These are phyloP conservation scores for Magnaporthales sp. DNA, from an alignment of 2,329 filamentous ascomycete genomes.

Conservation along the genomic window DNA sequence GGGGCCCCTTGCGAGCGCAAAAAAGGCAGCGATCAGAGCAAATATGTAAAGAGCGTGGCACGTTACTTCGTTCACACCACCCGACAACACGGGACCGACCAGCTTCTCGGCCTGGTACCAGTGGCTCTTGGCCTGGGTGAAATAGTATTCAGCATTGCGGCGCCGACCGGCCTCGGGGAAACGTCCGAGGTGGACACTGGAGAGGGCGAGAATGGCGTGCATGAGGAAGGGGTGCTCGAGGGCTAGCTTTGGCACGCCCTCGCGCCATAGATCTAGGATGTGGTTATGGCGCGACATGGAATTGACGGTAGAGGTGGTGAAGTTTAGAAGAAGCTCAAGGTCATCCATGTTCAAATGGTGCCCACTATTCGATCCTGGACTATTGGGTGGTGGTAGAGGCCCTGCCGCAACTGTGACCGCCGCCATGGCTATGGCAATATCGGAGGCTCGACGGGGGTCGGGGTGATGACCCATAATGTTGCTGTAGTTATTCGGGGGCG, in stretches of 20 bases:
- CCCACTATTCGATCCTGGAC: not conserved
- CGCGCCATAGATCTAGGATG: not conserved
- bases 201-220: conserved; percentile 4
- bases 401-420: not conserved
- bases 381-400: not conserved
- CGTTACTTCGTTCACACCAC: not conserved
- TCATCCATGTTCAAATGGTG: not conserved
- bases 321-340: conserved; percentile 6
- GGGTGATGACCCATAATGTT: not conserved
- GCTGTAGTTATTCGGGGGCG: not conserved
- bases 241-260: conserved; percentile 1
- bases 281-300: not conserved
- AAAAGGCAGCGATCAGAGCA: not conserved
- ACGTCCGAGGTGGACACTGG: conserved; percentile 2
- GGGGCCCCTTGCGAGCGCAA: conserved; percentile 2
- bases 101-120: conserved; percentile 4
- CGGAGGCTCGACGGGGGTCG: not conserved
- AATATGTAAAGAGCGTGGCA: conserved; percentile 6
- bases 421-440: not conserved
- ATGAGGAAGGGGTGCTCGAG: conserved; percentile 1
- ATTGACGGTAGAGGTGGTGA: conserved; percentile 5
- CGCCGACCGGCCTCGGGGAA: conserved; percentile 1
- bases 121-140: not conserved
- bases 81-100: conserved; percentile 1
- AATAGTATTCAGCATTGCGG: conserved; percentile 1